Percentiles rank a stretch among this genome's conserved stretches.
These are phyloP conservation scores for Boletus mariae DNA, from an alignment of 1,284 basidiomycete species.

Conservation along the genomic window DNA sequence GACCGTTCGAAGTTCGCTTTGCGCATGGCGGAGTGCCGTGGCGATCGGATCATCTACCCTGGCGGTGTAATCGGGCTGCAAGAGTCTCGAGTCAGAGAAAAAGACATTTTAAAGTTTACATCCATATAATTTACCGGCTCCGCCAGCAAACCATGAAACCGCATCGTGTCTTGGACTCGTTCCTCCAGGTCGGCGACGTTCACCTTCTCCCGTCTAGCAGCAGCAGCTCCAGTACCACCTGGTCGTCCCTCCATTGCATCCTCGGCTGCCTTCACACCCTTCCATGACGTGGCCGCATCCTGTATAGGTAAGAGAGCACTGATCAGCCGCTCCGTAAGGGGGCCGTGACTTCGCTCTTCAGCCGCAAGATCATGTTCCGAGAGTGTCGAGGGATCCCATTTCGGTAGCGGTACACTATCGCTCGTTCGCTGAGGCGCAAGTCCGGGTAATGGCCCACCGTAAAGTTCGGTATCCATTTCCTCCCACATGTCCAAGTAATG, in stretches of 20 bases:
- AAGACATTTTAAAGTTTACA: not conserved
- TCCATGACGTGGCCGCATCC: conserved; percentile 58
- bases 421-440: conserved; percentile 34
- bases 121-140: conserved; percentile 44
- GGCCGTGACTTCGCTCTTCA: conserved; percentile 76
- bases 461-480: conserved; percentile 74
- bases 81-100: conserved; percentile 16
- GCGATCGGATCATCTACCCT: conserved; percentile 93
- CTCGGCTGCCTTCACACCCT: conserved; percentile 73
- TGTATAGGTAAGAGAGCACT: conserved; percentile 72
- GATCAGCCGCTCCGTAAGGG: conserved; percentile 76
- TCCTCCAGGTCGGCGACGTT: conserved; percentile 70
- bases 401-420: conserved; percentile 32
- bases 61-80: conserved; percentile 71
- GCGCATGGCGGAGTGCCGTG: conserved; percentile 83
- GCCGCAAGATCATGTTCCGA: conserved; percentile 56
- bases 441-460: conserved; percentile 41
- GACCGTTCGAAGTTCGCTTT: conserved; percentile 76
- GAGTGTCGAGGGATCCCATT: conserved; percentile 73
- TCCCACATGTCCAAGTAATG: conserved; percentile 93
- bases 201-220: conserved; percentile 65
- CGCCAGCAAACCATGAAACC: conserved; percentile 63
- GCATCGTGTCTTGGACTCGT: conserved; percentile 66
- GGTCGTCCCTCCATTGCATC: conserved; percentile 80
- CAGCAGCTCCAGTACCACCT: conserved; percentile 68